Base-by-base conservation (phyloP, 108 stramenopile genomes). In the Nitzschia putrida region DNA sequence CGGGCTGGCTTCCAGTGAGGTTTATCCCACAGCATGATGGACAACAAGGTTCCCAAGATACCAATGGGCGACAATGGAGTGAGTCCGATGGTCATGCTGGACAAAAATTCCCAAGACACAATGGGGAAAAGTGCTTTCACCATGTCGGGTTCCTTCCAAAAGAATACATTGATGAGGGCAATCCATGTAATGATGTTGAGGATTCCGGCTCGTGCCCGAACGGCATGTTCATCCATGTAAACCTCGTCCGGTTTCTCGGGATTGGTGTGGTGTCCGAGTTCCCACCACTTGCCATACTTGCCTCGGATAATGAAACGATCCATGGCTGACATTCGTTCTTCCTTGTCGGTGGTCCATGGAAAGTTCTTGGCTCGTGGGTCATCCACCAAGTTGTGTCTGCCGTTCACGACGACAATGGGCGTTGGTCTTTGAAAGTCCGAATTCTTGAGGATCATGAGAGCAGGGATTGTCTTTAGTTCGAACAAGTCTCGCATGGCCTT, bases 191-290 rank as follows among this genome's bases (percentile, higher is more conserved):
- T 77, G 42, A 70, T 57, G 39, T 85, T 81, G 13, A 85, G 71
- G 1, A 85, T 18, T 23, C 84, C 84, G 44, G 78, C 84, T 26
- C 84, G 43, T 12, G 72, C 76, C 7, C 84, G 57, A 38, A 82
- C 84, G 45, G 84, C 84, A 57, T 85, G 80, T 38, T 85, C 84
- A 57, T 85, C 80, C 84, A 85, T 82, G 54, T 85, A 85, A 61
- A 82, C 80, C 3, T 72, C 71, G 16, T 73, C 56, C 0, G 84
- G 84, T 18, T 49, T 34, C 14, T 67, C 72, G 14, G 78, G 64
- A 21, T 59, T 61, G 42, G 44, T 56, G 39, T 71, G 42, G 41
- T 85, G 84, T 12, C 84, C 84, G 14, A 82, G 64, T 34, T 82
- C 53, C 71, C 75, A 85, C 84, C 84, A 85, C 0, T 77, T 68